A percentile compares a stretch with the other conserved stretches of the same genome.
Conservation (phyloP, 2,329 filamentous ascomycete species). For the Tolypocladium inflatum region DNA sequence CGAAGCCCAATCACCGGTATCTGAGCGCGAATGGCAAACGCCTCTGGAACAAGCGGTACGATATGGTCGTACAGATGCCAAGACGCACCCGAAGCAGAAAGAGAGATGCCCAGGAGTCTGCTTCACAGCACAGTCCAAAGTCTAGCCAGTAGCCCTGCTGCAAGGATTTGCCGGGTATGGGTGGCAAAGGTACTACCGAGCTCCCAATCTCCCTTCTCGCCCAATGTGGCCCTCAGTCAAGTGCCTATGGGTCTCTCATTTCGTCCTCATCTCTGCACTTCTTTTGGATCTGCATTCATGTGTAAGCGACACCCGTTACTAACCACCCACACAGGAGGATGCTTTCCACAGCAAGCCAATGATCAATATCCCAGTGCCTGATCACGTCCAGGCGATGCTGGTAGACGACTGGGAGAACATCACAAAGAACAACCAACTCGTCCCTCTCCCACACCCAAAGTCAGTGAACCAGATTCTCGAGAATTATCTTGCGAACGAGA, state of each 20-base stretch:
- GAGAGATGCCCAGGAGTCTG: not conserved
- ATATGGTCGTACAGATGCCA: not conserved
- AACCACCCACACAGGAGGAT: slow-evolving; percentile 59
- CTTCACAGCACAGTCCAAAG: not conserved
- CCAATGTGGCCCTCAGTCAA: not conserved
- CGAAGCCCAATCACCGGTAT: slow-evolving; percentile 4
- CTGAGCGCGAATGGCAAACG: slow-evolving; percentile 2
- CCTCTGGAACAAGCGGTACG: slow-evolving; percentile 4
- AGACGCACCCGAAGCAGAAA: not conserved
- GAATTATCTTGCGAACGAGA: slow-evolving; percentile 67
- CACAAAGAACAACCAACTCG: slow-evolving; percentile 87
- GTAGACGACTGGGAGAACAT: slow-evolving; percentile 99
- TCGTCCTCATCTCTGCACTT: not conserved
- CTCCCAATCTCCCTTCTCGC: not conserved
- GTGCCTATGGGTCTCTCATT: not conserved
- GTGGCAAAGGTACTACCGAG: not conserved
- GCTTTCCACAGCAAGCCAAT: slow-evolving; percentile 74
- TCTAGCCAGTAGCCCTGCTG: too few species aligned
- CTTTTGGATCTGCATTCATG: not conserved
- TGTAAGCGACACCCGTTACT: slow-evolving; percentile 3
- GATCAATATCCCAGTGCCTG: slow-evolving; percentile 77
- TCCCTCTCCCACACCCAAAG: slow-evolving; percentile 69
- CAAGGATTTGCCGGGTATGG: too few species aligned
- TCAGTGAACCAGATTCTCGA: slow-evolving; percentile 71
- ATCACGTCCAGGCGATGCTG: slow-evolving; percentile 81